These are phyloP conservation scores for Auricularia sp. DNA, from an alignment of 768 basidiomycete species.

Conservation along the genomic window DNA sequence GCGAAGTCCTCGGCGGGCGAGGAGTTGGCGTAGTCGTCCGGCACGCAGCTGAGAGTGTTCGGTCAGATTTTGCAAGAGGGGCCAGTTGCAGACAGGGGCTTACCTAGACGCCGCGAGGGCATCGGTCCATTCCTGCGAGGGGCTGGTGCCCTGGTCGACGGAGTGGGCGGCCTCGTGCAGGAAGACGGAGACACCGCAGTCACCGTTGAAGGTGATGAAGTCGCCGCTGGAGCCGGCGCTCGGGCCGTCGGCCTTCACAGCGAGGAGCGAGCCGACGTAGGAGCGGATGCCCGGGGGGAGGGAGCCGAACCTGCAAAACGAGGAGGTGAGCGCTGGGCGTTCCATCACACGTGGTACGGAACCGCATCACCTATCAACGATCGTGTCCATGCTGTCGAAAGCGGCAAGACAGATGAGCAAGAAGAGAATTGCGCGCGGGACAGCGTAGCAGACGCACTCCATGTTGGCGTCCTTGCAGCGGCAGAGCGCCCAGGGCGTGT, in stretches of 20 bases:
- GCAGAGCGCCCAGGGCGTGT: background rate
- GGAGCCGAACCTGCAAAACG: background rate
- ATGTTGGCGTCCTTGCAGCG: slow-evolving; percentile 2
- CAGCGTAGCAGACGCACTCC: background rate
- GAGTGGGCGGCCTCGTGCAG: background rate
- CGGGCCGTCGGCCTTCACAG: background rate
- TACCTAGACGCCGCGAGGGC: background rate
- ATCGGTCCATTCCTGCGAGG: background rate
- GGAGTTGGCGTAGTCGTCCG: background rate
- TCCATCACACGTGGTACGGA: background rate
- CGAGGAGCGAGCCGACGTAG: background rate
- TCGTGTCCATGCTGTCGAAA: background rate
- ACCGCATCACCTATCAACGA: background rate
- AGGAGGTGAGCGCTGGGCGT: background rate
- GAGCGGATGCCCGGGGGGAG: background rate
- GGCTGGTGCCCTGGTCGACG: background rate
- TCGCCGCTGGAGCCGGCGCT: slow-evolving; percentile 2
- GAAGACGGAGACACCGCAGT: background rate
- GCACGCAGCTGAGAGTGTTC: background rate
- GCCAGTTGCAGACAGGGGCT: background rate
- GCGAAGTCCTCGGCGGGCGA: slow-evolving; percentile 1
- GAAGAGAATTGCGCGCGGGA: background rate
- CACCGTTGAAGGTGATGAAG: slow-evolving; percentile 3
- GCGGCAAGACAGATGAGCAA: background rate
- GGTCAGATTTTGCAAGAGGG: background rate